A percentile compares a stretch with the other conserved stretches of the same genome.
These are phyloP conservation scores for Salix udensis DNA, from an alignment of 345 rosid genomes.

Conservation along the genomic window DNA sequence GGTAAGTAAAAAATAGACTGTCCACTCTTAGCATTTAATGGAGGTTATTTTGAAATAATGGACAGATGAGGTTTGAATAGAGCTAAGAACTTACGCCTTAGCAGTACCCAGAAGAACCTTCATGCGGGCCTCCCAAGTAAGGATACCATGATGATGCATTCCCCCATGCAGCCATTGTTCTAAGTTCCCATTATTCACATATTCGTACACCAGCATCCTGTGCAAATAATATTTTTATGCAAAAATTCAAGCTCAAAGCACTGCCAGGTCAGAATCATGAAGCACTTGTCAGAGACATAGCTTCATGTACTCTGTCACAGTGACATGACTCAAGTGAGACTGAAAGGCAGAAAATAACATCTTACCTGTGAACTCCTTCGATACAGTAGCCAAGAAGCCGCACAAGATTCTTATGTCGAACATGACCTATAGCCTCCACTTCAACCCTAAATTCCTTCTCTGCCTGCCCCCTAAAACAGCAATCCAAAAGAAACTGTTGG, in stretches of 20 bases:
- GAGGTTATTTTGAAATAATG: background rate
- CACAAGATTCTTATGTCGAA: constrained; percentile 89
- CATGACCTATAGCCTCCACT: constrained; percentile 98
- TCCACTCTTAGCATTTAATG: background rate
- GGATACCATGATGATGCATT: constrained; percentile 20
- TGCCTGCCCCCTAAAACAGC: constrained; percentile 83
- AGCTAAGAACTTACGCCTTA: constrained; percentile 23
- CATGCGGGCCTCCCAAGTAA: constrained; percentile 31
- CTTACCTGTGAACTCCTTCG: constrained; percentile 88
- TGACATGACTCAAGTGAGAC: background rate
- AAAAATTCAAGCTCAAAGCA: background rate
- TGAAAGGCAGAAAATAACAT: background rate
- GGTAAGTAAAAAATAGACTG: background rate
- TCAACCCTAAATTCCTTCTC: constrained; percentile 94
- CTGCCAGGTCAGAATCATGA: background rate
- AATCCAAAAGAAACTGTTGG: constrained; percentile 8
- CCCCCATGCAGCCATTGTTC: constrained; percentile 31
- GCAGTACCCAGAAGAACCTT: constrained; percentile 33
- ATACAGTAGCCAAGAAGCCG: constrained; percentile 89
- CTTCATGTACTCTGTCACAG: background rate
- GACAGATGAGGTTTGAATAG: background rate
- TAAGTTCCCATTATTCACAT: constrained; percentile 27
- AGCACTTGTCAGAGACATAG: background rate
- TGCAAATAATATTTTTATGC: background rate
- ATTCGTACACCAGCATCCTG: constrained; percentile 28